phyloP scores from a whole-genome alignment of 208 protist species.

The Trypanosoma melophagium region DNA sequence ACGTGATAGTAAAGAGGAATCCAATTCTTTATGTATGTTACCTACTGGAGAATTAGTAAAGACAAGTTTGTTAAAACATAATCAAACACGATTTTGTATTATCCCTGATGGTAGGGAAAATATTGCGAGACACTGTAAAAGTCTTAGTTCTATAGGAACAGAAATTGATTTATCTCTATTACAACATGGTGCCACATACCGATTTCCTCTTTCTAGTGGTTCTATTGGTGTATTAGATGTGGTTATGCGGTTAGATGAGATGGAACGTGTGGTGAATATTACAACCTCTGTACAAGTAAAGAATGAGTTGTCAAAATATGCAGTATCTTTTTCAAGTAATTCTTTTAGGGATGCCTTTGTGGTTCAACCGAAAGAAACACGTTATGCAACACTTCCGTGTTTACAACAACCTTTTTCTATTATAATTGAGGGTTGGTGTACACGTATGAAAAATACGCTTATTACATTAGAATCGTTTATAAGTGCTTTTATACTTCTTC shows the following conservation, averaged over 20 bases:
- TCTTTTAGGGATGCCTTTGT: constrained; percentile 6
- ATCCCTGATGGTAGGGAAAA: constrained; percentile 18
- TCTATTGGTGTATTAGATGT: constrained; percentile 36
- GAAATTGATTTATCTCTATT: constrained; percentile 41
- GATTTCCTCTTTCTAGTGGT: constrained; percentile 30
- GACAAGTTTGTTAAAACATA: constrained; percentile 28
- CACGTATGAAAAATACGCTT: constrained; percentile 14
- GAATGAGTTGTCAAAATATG: constrained; percentile 33
- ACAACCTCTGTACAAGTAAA: constrained; percentile 39
- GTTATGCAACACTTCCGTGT: constrained; percentile 23
- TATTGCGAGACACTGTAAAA: constrained; percentile 2
- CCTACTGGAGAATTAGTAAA: constrained; percentile 14
- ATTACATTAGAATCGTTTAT: constrained; percentile 15
- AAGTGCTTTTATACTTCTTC: constrained; percentile 21
- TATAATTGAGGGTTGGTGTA: constrained; percentile 17
- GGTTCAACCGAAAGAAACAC: constrained; percentile 21
- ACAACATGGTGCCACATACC: constrained; percentile 32
- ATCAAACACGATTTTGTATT: constrained; percentile 41
- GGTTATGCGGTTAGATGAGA: constrained; percentile 43
- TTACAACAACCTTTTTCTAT: constrained; percentile 19
- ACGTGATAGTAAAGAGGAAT: neutral
- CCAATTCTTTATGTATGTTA: constrained; percentile 14
- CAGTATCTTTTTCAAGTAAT: constrained; percentile 24
- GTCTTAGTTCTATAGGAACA: constrained; percentile 4
- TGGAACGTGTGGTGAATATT: constrained; percentile 32